Conservation (phyloP, 768 basidiomycete genomes). For the Tylopilus cervinicoccineus region DNA sequence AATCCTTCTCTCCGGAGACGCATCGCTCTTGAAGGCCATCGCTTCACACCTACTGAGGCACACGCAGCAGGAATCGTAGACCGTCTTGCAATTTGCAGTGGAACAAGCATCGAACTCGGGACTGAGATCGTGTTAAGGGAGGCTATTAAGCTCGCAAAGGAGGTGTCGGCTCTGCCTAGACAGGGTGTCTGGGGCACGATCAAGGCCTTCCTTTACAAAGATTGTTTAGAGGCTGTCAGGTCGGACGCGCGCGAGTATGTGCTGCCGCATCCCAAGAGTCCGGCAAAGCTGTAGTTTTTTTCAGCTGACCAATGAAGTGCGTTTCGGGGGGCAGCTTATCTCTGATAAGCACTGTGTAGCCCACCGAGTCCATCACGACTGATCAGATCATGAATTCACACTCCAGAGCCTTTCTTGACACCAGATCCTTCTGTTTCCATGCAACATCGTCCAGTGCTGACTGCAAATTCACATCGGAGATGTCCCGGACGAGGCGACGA, state of each 20-base stretch:
- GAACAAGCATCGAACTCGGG: conserved; percentile 44
- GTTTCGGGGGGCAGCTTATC: neutral
- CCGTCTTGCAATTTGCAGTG: conserved; percentile 38
- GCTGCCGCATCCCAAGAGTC: neutral
- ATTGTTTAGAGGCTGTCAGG: conserved; percentile 43
- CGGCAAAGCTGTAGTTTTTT: conserved; percentile 17
- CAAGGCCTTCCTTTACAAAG: conserved; percentile 59
- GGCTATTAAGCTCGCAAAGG: conserved; percentile 59
- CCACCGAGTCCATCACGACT: conserved; percentile 6
- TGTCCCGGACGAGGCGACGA: neutral
- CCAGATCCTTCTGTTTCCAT: conserved; percentile 13
- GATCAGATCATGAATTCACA: conserved; percentile 4
- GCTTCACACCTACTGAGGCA: conserved; percentile 73
- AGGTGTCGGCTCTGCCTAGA: conserved; percentile 47
- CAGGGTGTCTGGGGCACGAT: conserved; percentile 70
- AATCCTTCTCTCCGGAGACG: conserved; percentile 58
- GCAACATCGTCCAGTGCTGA: conserved; percentile 1
- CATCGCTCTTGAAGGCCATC: conserved; percentile 74
- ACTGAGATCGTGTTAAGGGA: conserved; percentile 59
- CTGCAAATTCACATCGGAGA: conserved; percentile 1
- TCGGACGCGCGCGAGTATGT: conserved; percentile 15
- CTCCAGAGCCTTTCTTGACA: neutral
- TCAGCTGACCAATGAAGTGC: conserved; percentile 6
- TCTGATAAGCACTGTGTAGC: conserved; percentile 6
- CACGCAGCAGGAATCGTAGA: conserved; percentile 66